Conservation (phyloP, 441 rosid species). For the California macrophylla region DNA sequence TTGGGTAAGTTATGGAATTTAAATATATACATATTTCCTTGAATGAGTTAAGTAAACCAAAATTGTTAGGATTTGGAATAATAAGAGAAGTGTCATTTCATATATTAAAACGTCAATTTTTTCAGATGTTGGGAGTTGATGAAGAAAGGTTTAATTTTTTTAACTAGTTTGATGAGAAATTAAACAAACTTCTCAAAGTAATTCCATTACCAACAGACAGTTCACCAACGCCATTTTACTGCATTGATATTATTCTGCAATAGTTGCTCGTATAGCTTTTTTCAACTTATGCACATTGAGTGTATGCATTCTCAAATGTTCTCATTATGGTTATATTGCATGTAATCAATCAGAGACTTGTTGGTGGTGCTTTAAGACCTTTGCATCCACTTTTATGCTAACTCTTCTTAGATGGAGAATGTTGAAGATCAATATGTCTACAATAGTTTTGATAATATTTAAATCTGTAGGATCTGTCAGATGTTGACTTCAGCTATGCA, state of each 20-base stretch:
- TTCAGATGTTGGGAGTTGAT: neutral
- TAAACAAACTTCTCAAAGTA: neutral
- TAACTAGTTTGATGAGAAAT: neutral
- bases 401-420: neutral
- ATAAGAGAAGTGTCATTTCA: neutral
- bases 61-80: neutral
- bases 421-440: constrained; percentile 1
- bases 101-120: neutral
- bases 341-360: neutral
- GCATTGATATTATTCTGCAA: neutral
- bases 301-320: neutral
- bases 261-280: neutral
- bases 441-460: constrained; percentile 8
- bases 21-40: neutral
- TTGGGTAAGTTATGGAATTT: neutral
- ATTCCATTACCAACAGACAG: neutral
- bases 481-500: constrained; percentile 82
- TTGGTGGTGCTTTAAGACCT: neutral
- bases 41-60: neutral
- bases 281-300: neutral
- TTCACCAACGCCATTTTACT: neutral
- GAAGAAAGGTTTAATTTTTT: neutral
- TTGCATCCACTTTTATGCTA: neutral
- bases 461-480: constrained; percentile 63
- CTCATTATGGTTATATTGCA: neutral